A percentile compares a stretch with the other conserved stretches of the same genome.
Conservation (phyloP, 1,284 basidiomycete species). For the Coniferiporia sulphurascens region DNA sequence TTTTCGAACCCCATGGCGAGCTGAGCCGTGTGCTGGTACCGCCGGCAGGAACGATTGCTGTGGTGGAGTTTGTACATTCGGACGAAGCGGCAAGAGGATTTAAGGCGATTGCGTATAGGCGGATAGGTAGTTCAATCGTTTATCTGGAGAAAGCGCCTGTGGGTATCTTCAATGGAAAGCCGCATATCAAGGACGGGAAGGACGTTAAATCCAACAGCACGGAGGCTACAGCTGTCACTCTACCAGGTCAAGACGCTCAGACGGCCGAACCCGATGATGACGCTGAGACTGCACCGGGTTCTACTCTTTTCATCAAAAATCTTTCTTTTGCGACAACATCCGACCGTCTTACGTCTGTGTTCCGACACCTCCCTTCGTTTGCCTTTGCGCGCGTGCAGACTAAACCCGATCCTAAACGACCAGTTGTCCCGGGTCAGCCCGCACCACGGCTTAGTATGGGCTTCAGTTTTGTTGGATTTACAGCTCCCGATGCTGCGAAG, state of each 20-base stretch:
- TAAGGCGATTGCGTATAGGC: slow-evolving; percentile 79
- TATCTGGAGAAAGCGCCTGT: slow-evolving; percentile 92
- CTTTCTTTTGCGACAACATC: slow-evolving; percentile 86
- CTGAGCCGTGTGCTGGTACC: slow-evolving; percentile 81
- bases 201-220: slow-evolving; percentile 21
- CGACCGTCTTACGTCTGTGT: slow-evolving; percentile 65
- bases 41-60: slow-evolving; percentile 90
- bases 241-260: slow-evolving; percentile 35
- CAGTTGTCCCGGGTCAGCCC: slow-evolving; percentile 45
- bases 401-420: slow-evolving; percentile 80
- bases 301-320: slow-evolving; percentile 95
- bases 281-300: slow-evolving; percentile 53
- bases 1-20: slow-evolving; percentile 79
- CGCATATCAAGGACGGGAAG: slow-evolving; percentile 20
- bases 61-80: slow-evolving; percentile 80
- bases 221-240: slow-evolving; percentile 40
- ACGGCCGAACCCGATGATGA: slow-evolving; percentile 34
- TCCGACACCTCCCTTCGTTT: slow-evolving; percentile 79
- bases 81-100: slow-evolving; percentile 76
- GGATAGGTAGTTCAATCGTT: slow-evolving; percentile 84
- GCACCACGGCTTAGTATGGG: slow-evolving; percentile 77
- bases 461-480: slow-evolving; percentile 95
- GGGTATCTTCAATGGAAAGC: slow-evolving; percentile 61
- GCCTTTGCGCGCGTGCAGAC: slow-evolving; percentile 89
- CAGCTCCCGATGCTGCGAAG: slow-evolving; percentile 66